Evolutionary conservation across 148 eudicot species (phyloP).

Genomic region (Linanthus parryae): DNA sequence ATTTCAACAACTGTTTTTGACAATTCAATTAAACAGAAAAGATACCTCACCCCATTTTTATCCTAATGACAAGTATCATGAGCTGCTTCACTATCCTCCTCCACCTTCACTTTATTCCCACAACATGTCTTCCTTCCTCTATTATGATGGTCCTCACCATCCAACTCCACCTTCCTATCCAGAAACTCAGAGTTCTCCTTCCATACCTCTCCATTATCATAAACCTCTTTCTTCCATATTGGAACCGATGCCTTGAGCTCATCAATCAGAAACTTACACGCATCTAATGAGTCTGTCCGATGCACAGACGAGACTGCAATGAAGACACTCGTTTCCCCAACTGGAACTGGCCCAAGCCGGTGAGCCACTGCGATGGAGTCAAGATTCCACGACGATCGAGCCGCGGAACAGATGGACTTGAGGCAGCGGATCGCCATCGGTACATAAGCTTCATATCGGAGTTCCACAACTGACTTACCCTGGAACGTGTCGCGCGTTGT

Average conservation of each 20-base stretch:
- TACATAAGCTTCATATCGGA: conserved; percentile 82
- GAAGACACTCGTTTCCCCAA: conserved; percentile 85
- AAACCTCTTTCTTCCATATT: conserved; percentile 94
- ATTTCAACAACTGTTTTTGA: too few species aligned
- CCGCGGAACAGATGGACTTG: conserved; percentile 58
- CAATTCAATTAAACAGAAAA: too few species aligned
- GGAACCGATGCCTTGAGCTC: conserved; percentile 89
- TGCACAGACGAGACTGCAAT: conserved; percentile 74
- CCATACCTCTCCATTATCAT: conserved; percentile 87
- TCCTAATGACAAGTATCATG: too few species aligned
- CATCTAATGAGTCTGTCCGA: conserved; percentile 66
- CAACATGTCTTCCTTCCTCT: too few species aligned
- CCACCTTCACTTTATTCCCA: conserved; percentile 13
- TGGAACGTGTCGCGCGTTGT: conserved; percentile 85
- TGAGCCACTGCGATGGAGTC: conserved; percentile 63
- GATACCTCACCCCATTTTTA: too few species aligned
- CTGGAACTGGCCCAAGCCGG: conserved; percentile 64
- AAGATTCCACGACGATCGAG: conserved; percentile 59
- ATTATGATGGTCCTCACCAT: too few species aligned
- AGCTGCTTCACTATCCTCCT: conserved; percentile 20
- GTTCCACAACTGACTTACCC: conserved; percentile 65
- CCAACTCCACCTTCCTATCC: conserved; percentile 48
- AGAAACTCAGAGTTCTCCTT: conserved; percentile 80
- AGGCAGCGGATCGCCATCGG: conserved; percentile 84
- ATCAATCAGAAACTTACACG: conserved; percentile 80